Evolutionary conservation across 768 basidiomycete genomes (phyloP), one percentile per base, ranked within the genome.

Genomic region (Russula olivacea): DNA sequence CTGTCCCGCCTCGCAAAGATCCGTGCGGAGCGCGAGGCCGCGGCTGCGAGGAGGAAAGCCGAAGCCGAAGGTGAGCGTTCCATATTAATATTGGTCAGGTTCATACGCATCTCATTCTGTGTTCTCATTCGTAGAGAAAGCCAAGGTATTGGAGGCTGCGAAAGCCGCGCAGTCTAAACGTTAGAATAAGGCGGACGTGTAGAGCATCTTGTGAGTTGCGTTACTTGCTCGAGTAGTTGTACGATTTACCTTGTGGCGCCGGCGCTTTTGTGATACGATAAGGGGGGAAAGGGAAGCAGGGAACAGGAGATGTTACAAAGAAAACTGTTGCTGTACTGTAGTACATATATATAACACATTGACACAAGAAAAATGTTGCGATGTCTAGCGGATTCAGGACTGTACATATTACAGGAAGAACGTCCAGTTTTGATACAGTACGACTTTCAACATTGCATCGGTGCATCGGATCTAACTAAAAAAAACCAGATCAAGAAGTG

Each of bases 1-100:
- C 84, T 98, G 55, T 83, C 88, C 21, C 83, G 95, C 40, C 83
- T 98, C 17, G 83, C 84, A 51, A 89, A 87, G 83, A 91, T 98
- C 70, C 83, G 83, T 63, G 87, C 84, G 59, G 91, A 96, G 63
- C 87, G 95, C 55, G 94, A 94, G 65, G 88, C 85, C 47, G 93
- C 94, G 1, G 86, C 86, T 52, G 90, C 89, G 2, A 91, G 88
- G 80, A 79, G 94, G 59, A 85, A 91, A 76, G 94, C 94, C 0
- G 95, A 96, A 71, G 80, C 85, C 5, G 91, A 93, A 68, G 91
- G 93, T 59, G 34, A 30, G 40, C 12, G 2, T 17, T 14, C 23
- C 15, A 1, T 19, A 17, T 30, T 8, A 4, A 1, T 19, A 17
- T 30, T 8, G 7, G 17, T 14, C n/a, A 12, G 10, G 34, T 21